Base-by-base conservation (phyloP, 768 basidiomycete genomes). In the Calvatia gigantea region DNA sequence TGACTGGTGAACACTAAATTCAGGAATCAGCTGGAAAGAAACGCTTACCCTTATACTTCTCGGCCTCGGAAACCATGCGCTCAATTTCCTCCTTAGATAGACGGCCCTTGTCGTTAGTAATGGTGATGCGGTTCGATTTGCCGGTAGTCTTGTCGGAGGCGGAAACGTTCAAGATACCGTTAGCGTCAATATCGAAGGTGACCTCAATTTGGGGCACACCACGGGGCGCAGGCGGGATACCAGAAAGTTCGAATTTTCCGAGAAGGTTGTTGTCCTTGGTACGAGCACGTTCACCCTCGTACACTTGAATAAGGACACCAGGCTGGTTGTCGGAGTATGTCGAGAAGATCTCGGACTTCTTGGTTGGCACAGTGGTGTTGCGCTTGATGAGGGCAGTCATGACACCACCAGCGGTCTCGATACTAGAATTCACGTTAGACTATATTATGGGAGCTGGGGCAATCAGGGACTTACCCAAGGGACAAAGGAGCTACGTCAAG, bases 291-390 rank as follows among this genome's bases (percentile, higher is more conserved):
- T 98, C 94, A 74, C 95, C 96, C 80, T 98, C 96, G 75, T 85
- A 97, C 33, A 98, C 95, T 70, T 97, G 94, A 72, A 98, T 97
- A 67, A 97, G 85, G 43, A 98, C 95, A 80, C 94, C 94, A 54
- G 95, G 94, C 71, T 98, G 94, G 79, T 98, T 97, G 80, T 97
- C 95, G 61, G 94, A 87, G 80, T 96, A 95, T 17, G 96, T 98
- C 35, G 95, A 98, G 85, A 98, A 97, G 67, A 89, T 92, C 77
- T 98, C 94, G 6, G 95, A 94, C 79, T 97, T 98, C 79, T 96
- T 97, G 65, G 95, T 97, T 25, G 96, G 96, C 62, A 98, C 92
- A 47, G 94, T 97, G 61, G 96, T 98, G 82, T 98, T 98, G 52
- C 95, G 89, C 78, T 94, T 95, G 82, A 98, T 98, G 70, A 98